These are phyloP conservation scores for Suhomyces faveliae DNA, from an alignment of 805 yeast species.

Conservation along the genomic window DNA sequence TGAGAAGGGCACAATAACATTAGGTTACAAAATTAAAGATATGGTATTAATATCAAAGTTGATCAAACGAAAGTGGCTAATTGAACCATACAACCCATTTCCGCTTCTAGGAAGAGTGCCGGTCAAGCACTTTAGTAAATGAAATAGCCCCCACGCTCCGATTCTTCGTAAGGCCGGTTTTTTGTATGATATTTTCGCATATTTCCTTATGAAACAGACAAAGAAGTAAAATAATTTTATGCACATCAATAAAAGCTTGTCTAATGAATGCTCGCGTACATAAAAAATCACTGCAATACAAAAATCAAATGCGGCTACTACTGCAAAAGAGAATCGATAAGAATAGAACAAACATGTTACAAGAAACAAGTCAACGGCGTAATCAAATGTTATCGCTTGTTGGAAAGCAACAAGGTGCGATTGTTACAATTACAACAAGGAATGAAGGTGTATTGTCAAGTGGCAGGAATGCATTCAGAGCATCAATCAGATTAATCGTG, in stretches of 20 bases:
- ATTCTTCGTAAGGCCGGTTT: background rate
- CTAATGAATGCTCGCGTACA: background rate
- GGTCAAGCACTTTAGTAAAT: too few relatives aligned
- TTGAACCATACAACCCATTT: too few relatives aligned
- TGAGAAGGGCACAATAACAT: too few relatives aligned
- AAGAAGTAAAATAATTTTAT: background rate
- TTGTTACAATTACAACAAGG: background rate
- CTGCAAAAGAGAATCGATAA: background rate
- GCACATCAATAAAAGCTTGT: background rate
- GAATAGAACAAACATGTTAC: background rate
- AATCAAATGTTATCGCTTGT: background rate
- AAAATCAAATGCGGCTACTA: background rate
- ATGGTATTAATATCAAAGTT: too few relatives aligned
- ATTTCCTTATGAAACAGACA: conserved; percentile 6
- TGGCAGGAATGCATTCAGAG: background rate
- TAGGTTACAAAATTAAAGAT: too few relatives aligned
- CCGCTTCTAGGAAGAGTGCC: too few relatives aligned
- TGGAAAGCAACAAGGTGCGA: background rate
- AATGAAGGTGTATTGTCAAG: background rate
- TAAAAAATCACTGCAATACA: background rate
- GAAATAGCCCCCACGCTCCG: background rate
- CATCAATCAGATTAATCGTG: background rate
- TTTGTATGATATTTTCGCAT: conserved; percentile 3
- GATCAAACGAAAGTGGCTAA: too few relatives aligned
- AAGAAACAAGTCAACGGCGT: background rate